These are phyloP conservation scores for Backusella psychrophila DNA, from an alignment of 192 early-diverging fungal genomes.

Conservation along the genomic window DNA sequence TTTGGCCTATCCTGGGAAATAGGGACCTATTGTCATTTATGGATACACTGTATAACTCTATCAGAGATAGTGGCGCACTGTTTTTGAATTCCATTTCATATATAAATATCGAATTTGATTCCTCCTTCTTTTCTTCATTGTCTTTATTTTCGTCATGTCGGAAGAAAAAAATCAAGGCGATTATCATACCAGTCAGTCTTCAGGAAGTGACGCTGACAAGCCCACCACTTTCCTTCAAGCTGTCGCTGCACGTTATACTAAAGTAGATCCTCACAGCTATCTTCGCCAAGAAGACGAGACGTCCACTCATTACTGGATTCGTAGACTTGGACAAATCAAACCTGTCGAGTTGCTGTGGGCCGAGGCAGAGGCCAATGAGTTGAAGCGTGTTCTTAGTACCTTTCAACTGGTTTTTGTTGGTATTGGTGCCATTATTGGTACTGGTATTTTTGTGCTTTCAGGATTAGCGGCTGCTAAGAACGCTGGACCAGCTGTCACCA, in stretches of 20 bases:
- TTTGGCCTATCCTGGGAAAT: not conserved
- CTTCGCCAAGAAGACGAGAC: slow-evolving; percentile 20
- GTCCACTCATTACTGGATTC: slow-evolving; percentile 11
- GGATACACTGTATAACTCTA: not conserved
- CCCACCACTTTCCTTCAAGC: slow-evolving; percentile 1
- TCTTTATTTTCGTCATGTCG: not conserved
- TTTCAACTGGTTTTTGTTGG: slow-evolving; percentile 30
- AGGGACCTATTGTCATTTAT: not conserved
- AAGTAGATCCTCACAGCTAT: slow-evolving; percentile 31
- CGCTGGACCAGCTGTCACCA: slow-evolving; percentile 80
- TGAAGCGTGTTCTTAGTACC: slow-evolving; percentile 13
- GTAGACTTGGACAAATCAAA: slow-evolving; percentile 26
- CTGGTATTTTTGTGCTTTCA: slow-evolving; percentile 38
- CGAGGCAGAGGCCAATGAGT: slow-evolving; percentile 14
- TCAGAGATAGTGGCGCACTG: not conserved
- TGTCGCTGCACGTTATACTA: slow-evolving; percentile 7
- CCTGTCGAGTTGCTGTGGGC: slow-evolving; percentile 26
- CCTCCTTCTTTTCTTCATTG: not conserved
- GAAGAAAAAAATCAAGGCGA: not conserved
- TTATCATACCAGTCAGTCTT: not conserved
- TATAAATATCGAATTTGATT: not conserved
- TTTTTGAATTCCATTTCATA: not conserved
- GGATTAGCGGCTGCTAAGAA: slow-evolving; percentile 73
- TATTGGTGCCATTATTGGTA: slow-evolving; percentile 38
- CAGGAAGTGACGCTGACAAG: not conserved